Evolutionary conservation across 805 yeast genomes (phyloP), one percentile per base, ranked within the genome.

Genomic region (Spathaspora arborariae): DNA sequence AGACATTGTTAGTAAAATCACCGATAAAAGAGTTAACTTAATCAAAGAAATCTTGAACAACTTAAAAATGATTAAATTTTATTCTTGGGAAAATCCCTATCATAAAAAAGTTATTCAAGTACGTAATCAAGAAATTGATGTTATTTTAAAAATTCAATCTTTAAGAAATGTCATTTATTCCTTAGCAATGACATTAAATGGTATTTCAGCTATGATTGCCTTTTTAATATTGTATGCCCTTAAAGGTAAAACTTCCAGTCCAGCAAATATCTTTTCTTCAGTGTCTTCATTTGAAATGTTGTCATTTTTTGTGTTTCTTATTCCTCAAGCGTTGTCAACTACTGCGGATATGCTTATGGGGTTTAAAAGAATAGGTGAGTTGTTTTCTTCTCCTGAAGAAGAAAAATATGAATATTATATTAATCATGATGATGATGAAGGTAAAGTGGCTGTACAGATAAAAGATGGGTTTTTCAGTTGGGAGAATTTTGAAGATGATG

Each of bases 71-170:
- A 85, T 90, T 61, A 89, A 90, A 67, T 85, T 77, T 60, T 89
- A 88, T 60, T 86, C 94, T 1, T 89, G 96, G 96, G 96, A 89
- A 64, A 69, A 70, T 37, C 88, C 96, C 0, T 90, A 87, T 58
- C 72, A 72, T 41, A 59, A 72, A 4, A 65, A 73, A 46, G 73
- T 90, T 21, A 57, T 78, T n/a, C 72, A 68, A 18, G 70, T 78
- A 19, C 78, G 96, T 58, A 53, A 58, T 0, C 55, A 65, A 20
- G 96, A 89, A 63, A 79, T 85, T 71, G 53, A 57, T 4, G 66
- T 72, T 42, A 75, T 89, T 48, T 72, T 81, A 49, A 72, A 66
- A 46, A 76, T 87, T 68, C 88, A 85, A 54, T 67, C 80, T 30
- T 60, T 80, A 33, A 79, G 89, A 59, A 84, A 79, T 55, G 51